Conservation (phyloP, 2,329 filamentous ascomycete species). For the Rhynchosporium graminicola region DNA sequence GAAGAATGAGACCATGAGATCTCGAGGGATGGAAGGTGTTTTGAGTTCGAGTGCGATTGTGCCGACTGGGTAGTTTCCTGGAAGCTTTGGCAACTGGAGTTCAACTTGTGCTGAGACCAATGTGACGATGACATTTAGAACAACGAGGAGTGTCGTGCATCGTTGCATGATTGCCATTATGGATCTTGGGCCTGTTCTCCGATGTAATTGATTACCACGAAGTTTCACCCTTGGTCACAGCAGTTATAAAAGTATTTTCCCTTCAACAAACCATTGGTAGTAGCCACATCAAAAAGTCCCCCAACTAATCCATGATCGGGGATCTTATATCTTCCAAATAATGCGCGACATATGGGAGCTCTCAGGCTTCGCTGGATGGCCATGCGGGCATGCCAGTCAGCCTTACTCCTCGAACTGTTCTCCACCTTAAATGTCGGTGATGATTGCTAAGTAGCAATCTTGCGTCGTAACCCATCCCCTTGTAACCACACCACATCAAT, state of each 20-base stretch:
- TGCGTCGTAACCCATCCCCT: not conserved
- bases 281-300: too few relatives aligned
- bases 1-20: constrained; percentile 29
- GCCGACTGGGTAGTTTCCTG: constrained; percentile 12
- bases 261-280: too few relatives aligned
- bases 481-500: not conserved
- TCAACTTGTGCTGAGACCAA: not conserved
- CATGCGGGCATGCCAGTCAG: not conserved
- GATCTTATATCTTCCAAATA: not conserved
- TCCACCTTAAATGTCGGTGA: not conserved
- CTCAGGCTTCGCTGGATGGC: not conserved
- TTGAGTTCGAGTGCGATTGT: constrained; percentile 20
- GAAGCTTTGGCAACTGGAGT: constrained; percentile 15
- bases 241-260: too few relatives aligned
- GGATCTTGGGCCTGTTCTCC: not conserved
- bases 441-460: not conserved
- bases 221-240: too few relatives aligned
- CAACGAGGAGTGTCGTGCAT: not conserved
- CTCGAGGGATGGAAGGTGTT: constrained; percentile 18
- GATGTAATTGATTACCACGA: not conserved
- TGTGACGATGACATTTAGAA: not conserved
- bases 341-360: not conserved
- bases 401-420: not conserved
- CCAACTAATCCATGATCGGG: too few relatives aligned
- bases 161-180: not conserved